phyloP scores from a whole-genome alignment of 2,329 filamentous ascomycete species.

The Epicoccum nigrum region DNA sequence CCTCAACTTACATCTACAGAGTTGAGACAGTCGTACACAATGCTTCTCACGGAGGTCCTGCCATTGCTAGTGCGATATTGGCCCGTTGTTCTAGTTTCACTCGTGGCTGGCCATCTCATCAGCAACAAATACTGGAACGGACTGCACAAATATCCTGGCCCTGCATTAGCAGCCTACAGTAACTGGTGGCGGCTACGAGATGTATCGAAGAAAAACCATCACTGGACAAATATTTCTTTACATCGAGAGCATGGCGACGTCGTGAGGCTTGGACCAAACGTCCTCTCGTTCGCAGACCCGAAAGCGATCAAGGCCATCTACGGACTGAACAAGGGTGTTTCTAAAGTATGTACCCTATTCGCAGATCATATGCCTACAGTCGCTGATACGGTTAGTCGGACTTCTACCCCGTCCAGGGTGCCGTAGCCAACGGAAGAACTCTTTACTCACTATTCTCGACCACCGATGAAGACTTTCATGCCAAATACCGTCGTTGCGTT shows the following conservation, averaged over 20 bases:
- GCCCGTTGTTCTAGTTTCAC: constrained; percentile 46
- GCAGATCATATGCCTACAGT: neutral
- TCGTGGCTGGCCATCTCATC: constrained; percentile 44
- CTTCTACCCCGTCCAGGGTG: constrained; percentile 81
- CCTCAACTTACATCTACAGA: neutral
- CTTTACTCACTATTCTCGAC: constrained; percentile 79
- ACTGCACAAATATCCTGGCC: constrained; percentile 75
- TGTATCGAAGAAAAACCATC: constrained; percentile 67
- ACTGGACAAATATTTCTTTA: constrained; percentile 70
- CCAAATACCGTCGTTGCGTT: constrained; percentile 74
- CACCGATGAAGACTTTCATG: constrained; percentile 75
- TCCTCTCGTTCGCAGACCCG: constrained; percentile 74
- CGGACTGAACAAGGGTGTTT: constrained; percentile 79
- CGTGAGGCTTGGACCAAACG: constrained; percentile 76
- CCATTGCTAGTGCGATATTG: constrained; percentile 49
- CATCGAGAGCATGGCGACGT: constrained; percentile 76
- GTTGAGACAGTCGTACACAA: constrained; percentile 20
- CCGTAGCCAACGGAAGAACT: constrained; percentile 69
- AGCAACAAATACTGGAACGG: constrained; percentile 60
- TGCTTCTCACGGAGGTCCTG: constrained; percentile 47
- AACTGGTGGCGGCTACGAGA: constrained; percentile 79
- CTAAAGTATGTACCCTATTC: constrained; percentile 68
- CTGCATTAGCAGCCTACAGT: constrained; percentile 69
- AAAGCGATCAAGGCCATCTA: constrained; percentile 78
- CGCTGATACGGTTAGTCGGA: constrained; percentile 63